Conservation (phyloP, 2,329 filamentous ascomycete genomes). For the Golovinomyces cichoracearum region DNA sequence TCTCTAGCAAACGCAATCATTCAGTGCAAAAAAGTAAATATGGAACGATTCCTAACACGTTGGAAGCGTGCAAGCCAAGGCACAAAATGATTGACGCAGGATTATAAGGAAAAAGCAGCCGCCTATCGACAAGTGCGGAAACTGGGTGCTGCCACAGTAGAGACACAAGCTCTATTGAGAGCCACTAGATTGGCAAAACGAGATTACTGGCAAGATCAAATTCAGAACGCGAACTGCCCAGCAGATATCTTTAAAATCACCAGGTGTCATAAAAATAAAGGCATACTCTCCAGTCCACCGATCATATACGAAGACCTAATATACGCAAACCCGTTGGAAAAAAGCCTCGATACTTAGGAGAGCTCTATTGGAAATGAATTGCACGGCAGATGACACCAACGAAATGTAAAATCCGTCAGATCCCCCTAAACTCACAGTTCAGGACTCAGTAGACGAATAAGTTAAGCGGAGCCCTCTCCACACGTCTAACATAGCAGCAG, state of each 20-base stretch:
- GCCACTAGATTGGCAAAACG: neutral
- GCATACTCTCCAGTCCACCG: neutral
- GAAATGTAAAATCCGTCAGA: neutral
- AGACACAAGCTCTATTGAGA: neutral
- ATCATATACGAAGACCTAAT: neutral
- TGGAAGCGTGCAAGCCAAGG: neutral
- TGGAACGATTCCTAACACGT: neutral
- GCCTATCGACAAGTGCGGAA: neutral
- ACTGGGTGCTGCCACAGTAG: neutral
- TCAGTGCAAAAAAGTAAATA: neutral
- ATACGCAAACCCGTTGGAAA: neutral
- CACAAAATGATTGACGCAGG: neutral
- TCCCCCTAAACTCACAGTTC: neutral
- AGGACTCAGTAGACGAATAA: neutral
- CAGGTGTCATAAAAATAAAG: neutral
- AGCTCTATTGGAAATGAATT: neutral
- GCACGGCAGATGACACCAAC: neutral
- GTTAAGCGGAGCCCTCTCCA: neutral
- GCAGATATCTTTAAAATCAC: neutral
- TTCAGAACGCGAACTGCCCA: neutral
- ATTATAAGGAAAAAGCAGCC: neutral
- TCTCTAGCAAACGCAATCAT: too few relatives aligned
- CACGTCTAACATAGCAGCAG: neutral
- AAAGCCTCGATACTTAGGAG: neutral
- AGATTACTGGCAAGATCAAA: neutral